These are phyloP conservation scores for Rubroboletus pulcherrimus DNA, from an alignment of 768 basidiomycete genomes.

Conservation along the genomic window DNA sequence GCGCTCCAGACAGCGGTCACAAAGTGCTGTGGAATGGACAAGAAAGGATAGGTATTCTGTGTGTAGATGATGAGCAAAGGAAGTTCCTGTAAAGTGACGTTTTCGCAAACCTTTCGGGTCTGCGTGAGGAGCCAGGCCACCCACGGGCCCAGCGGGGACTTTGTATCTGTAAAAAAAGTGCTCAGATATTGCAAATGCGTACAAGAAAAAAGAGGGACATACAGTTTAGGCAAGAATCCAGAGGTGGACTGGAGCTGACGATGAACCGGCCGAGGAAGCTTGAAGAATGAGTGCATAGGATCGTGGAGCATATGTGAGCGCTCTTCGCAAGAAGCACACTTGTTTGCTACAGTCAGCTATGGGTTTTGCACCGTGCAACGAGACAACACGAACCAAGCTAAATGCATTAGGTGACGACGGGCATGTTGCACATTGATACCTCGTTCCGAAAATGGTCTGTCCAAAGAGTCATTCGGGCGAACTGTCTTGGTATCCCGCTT, in stretches of 20 bases:
- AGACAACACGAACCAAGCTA: slow-evolving; percentile 55
- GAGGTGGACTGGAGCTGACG: slow-evolving; percentile 48
- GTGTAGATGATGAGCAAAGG: neutral
- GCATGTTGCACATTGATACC: slow-evolving; percentile 91
- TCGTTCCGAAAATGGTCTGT: slow-evolving; percentile 69
- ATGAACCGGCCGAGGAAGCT: slow-evolving; percentile 76
- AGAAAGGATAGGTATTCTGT: slow-evolving; percentile 63
- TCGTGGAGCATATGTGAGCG: slow-evolving; percentile 79
- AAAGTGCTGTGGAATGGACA: slow-evolving; percentile 64
- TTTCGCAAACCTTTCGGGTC: slow-evolving; percentile 55
- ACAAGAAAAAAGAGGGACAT: slow-evolving; percentile 19
- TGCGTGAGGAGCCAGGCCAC: slow-evolving; percentile 32
- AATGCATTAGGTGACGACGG: slow-evolving; percentile 67
- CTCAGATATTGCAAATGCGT: slow-evolving; percentile 4
- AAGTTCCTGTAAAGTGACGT: neutral
- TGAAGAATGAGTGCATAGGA: slow-evolving; percentile 84
- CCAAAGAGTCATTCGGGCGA: neutral
- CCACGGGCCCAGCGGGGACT: slow-evolving; percentile 54
- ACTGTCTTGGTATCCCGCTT: neutral
- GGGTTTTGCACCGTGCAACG: no score
- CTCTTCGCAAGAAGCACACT: slow-evolving; percentile 82
- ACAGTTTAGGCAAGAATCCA: slow-evolving; percentile 73
- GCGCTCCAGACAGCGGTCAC: slow-evolving; percentile 79
- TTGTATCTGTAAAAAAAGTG: slow-evolving; percentile 49
- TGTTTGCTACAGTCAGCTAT: neutral